Base-by-base conservation (phyloP, 352 stramenopile genomes). In the Pythium graminicola region DNA sequence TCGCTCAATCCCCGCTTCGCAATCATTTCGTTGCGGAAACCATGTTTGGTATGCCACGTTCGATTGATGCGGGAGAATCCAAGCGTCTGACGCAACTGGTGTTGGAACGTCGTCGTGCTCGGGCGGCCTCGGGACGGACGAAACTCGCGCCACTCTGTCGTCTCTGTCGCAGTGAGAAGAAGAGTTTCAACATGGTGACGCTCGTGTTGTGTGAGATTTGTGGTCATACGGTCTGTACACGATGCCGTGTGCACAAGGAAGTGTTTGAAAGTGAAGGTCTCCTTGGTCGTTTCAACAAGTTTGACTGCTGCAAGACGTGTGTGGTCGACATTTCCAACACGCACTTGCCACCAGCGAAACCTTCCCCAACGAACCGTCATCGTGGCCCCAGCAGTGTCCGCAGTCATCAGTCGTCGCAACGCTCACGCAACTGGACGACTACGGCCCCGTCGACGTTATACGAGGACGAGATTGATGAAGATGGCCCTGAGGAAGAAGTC, bases 11-110 rank as follows among this genome's bases (percentile, higher is more conserved):
- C 9, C 54, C 59, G 13, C 44, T 67, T 32, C 26, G 41, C 8
- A 57, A 50, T n/a, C 57, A 72, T 2, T 72, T 81, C 41, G 66
- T 64, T 4, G 52, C 61, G 27, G 66, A 69, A 11, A 62, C 64
- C n/a, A 60, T 76, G 49, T 72, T 76, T 23, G 69, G 69, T 4
- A 68, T 76, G 47, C 67, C 70, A 8, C 47, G 66, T 14, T 55
- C 75, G 29, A 54, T 81, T n/a, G 68, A 81, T 47, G 52, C 72
- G 36, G 68, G 68, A 4, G 69, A 81, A n/a, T 61, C 71, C 43
- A 65, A 69, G 28, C 60, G 71, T 10, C 57, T 81, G 16, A 81
- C 71, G 0, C 43, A 67, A n/a, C 67, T 81, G 46, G 49, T 64
- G 9, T 28, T 50, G 9, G 28, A 50, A 13, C 41, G 42, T 0